A percentile compares a stretch with the other conserved stretches of the same genome.
Evolutionary conservation across 2,329 filamentous ascomycete genomes (phyloP).

Genomic region (Huntiella savannae): DNA sequence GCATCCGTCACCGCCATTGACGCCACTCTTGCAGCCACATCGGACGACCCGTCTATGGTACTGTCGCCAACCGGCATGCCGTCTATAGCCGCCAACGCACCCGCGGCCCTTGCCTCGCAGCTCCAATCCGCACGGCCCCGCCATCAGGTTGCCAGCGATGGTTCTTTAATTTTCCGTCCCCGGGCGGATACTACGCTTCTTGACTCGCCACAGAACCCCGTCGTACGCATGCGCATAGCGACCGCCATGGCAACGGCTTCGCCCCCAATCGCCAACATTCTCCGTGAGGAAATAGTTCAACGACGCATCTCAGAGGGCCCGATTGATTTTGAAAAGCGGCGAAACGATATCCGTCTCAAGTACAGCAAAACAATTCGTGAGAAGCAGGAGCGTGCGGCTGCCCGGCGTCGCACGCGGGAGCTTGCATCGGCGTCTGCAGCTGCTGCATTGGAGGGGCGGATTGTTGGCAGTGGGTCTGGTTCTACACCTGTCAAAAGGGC

Average conservation of each 20-base stretch:
- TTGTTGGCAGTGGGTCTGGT: too few relatives aligned
- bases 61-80: slow-evolving; percentile 40
- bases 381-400: slow-evolving; percentile 32
- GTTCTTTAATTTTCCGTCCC: too few relatives aligned
- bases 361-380: slow-evolving; percentile 67
- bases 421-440: slow-evolving; percentile 19
- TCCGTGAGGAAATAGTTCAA: slow-evolving; percentile 13
- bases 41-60: too few relatives aligned
- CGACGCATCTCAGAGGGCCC: slow-evolving; percentile 46
- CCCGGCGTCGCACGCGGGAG: slow-evolving; percentile 30
- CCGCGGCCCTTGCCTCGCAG: slow-evolving; percentile 32
- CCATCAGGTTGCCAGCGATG: slow-evolving; percentile 50
- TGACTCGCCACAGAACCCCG: too few relatives aligned
- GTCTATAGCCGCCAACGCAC: slow-evolving; percentile 38
- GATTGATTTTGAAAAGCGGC: slow-evolving; percentile 67
- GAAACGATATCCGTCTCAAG: slow-evolving; percentile 66
- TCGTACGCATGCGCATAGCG: slow-evolving; percentile 20
- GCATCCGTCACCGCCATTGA: slow-evolving; percentile 17
- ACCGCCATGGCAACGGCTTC: background rate
- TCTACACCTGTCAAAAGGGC: too few relatives aligned
- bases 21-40: slow-evolving; percentile 27
- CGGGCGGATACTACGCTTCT: too few relatives aligned
- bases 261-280: too few relatives aligned
- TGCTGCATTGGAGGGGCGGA: background rate
- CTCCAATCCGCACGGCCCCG: slow-evolving; percentile 67